phyloP scores from a whole-genome alignment of 1,284 basidiomycete species.

The Cryptococcus sp. region DNA sequence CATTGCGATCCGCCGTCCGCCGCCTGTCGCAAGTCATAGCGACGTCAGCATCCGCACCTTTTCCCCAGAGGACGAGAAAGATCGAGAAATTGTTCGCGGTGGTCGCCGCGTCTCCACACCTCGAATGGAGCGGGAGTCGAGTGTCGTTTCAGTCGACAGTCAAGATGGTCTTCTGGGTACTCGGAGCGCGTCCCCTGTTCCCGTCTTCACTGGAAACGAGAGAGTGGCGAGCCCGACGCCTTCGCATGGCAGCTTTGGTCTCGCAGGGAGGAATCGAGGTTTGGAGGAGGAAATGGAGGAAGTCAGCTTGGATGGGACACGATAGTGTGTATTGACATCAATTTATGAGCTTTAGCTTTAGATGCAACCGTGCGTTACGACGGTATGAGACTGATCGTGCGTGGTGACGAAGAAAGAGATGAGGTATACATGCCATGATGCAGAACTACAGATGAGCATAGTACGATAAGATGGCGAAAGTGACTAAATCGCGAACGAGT shows the following conservation, averaged over 20 bases:
- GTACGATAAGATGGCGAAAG: not conserved
- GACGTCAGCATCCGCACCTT: slow-evolving; percentile 12
- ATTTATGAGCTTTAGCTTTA: not conserved
- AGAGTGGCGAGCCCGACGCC: slow-evolving; percentile 1
- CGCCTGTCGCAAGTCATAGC: slow-evolving; percentile 22
- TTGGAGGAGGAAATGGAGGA: slow-evolving; percentile 35
- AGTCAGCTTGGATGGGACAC: slow-evolving; percentile 20
- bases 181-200: slow-evolving; percentile 4
- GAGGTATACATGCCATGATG: too few species aligned
- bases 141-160: slow-evolving; percentile 26
- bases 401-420: too few species aligned
- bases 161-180: slow-evolving; percentile 32
- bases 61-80: slow-evolving; percentile 24
- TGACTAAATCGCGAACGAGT: not conserved
- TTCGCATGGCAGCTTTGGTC: not conserved
- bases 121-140: slow-evolving; percentile 25
- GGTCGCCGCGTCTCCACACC: not conserved
- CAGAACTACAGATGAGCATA: too few species aligned
- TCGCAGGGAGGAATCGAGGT: slow-evolving; percentile 4
- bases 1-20: slow-evolving; percentile 32
- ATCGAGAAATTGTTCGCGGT: slow-evolving; percentile 19
- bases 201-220: not conserved
- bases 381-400: not conserved
- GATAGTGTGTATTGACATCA: not conserved
- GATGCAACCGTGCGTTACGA: not conserved